phyloP scores from a whole-genome alignment of 192 early-diverging fungal species.

The Coemansia brasiliensis region DNA sequence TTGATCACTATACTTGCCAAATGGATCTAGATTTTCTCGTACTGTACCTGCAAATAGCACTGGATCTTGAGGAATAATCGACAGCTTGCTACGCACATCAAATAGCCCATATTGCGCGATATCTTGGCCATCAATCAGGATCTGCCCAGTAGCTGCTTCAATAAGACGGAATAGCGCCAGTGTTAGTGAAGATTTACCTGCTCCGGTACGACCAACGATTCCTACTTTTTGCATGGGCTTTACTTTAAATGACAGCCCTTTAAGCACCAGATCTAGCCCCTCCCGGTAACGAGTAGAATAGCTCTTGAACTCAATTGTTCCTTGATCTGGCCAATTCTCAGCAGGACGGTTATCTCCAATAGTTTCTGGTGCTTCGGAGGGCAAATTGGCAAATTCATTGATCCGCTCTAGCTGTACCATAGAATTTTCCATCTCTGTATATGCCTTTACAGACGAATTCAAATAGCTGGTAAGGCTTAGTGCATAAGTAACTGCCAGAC shows the following conservation, averaged over 20 bases:
- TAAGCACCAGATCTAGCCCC: slow-evolving; percentile 78
- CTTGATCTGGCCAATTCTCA: neutral
- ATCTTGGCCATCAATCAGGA: slow-evolving; percentile 65
- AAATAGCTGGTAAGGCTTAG: neutral
- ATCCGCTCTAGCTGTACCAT: slow-evolving; percentile 10
- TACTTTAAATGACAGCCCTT: slow-evolving; percentile 40
- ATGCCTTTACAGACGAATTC: neutral
- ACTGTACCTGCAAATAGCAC: slow-evolving; percentile 69
- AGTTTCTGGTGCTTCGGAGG: neutral
- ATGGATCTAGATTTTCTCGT: slow-evolving; percentile 62
- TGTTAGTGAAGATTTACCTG: slow-evolving; percentile 61
- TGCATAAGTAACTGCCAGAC: neutral
- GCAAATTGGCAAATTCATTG: slow-evolving; percentile 1
- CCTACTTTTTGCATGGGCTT: slow-evolving; percentile 57
- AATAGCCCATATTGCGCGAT: slow-evolving; percentile 53
- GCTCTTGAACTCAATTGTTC: slow-evolving; percentile 8
- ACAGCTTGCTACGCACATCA: slow-evolving; percentile 62
- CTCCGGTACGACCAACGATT: slow-evolving; percentile 46
- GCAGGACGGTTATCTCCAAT: neutral
- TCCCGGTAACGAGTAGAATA: slow-evolving; percentile 10
- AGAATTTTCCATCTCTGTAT: neutral
- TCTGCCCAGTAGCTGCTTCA: slow-evolving; percentile 63
- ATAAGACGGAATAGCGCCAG: slow-evolving; percentile 62
- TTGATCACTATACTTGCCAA: slow-evolving; percentile 45
- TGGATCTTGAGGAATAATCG: slow-evolving; percentile 88